These are phyloP conservation scores for Leccinum incarnatum DNA, from an alignment of 768 basidiomycete species.

Conservation along the genomic window DNA sequence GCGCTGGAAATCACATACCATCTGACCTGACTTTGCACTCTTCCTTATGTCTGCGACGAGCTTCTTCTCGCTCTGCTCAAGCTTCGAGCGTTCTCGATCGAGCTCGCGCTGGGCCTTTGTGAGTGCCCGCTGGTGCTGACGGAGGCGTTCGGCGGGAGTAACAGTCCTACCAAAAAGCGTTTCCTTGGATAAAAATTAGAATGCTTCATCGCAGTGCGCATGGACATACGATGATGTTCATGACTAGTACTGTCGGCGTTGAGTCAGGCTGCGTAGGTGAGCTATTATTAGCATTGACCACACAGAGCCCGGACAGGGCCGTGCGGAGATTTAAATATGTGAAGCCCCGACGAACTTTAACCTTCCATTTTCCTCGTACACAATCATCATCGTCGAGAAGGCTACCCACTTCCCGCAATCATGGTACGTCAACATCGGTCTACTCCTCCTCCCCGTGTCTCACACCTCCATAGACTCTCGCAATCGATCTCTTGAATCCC, in stretches of 20 bases:
- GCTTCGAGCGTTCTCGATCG: slow-evolving; percentile 90
- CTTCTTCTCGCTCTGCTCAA: slow-evolving; percentile 97
- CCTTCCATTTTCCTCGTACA: slow-evolving; percentile 17
- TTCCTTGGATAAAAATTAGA: slow-evolving; percentile 57
- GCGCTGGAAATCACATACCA: slow-evolving; percentile 49
- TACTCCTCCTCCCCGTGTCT: neutral
- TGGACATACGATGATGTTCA: slow-evolving; percentile 71
- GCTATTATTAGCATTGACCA: neutral
- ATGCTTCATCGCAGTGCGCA: neutral
- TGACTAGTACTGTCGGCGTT: slow-evolving; percentile 33
- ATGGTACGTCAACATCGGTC: slow-evolving; percentile 16
- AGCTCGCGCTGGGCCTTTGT: slow-evolving; percentile 98
- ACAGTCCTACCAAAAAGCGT: slow-evolving; percentile 91
- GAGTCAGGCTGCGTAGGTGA: slow-evolving; percentile 7
- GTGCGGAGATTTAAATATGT: slow-evolving; percentile 17
- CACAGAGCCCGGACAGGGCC: slow-evolving; percentile 12
- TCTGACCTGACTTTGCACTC: slow-evolving; percentile 91
- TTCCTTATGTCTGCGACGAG: slow-evolving; percentile 94
- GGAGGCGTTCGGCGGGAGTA: slow-evolving; percentile 93
- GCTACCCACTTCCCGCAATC: slow-evolving; percentile 5
- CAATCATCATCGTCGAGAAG: slow-evolving; percentile 24
- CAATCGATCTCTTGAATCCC: slow-evolving; percentile 97
- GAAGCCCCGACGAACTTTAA: slow-evolving; percentile 25
- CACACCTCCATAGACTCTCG: slow-evolving; percentile 73
- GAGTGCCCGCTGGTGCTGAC: slow-evolving; percentile 94